Conservation (phyloP, 1,284 basidiomycete genomes). For the Cutaneotrichosporon curvatum region DNA sequence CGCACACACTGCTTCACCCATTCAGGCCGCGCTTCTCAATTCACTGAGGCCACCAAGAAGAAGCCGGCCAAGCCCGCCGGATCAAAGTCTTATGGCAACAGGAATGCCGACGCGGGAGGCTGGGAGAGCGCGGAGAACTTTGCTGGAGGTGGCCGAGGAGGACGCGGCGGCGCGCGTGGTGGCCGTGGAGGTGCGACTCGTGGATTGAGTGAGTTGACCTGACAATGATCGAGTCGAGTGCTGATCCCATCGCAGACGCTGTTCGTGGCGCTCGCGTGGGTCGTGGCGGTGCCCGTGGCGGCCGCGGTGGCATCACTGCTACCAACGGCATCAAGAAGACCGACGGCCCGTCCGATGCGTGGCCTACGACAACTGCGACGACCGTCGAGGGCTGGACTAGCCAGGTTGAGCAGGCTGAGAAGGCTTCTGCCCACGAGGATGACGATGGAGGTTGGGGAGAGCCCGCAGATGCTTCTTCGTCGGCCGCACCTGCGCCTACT, state of each 20-base stretch:
- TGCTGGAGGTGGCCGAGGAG: constrained; percentile 21
- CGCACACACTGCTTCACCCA: not conserved
- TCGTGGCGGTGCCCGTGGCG: constrained; percentile 41
- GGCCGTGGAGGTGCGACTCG: constrained; percentile 26
- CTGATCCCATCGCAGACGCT: constrained; percentile 5
- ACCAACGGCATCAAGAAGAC: constrained; percentile 19
- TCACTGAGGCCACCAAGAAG: constrained; percentile 44
- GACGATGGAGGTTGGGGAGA: constrained; percentile 19
- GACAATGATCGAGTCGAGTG: not conserved
- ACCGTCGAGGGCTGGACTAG: constrained; percentile 35
- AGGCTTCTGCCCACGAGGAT: constrained; percentile 20
- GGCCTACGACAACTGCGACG: constrained; percentile 35
- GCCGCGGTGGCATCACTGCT: constrained; percentile 32
- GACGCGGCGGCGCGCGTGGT: constrained; percentile 27
- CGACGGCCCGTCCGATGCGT: constrained; percentile 19
- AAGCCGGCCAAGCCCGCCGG: constrained; percentile 36
- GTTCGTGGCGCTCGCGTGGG: constrained; percentile 16
- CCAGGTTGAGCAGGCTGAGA: constrained; percentile 35
- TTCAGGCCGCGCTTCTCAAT: constrained; percentile 45
- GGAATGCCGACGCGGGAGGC: constrained; percentile 41
- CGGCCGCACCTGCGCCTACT: not conserved
- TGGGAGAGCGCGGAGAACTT: constrained; percentile 31
- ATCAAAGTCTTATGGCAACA: constrained; percentile 29
- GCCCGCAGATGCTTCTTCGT: constrained; percentile 3
- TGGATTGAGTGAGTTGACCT: constrained; percentile 9